A percentile compares a stretch with the other conserved stretches of the same genome.
These are phyloP conservation scores for Russula lepida DNA, from an alignment of 768 basidiomycete genomes.

Conservation along the genomic window DNA sequence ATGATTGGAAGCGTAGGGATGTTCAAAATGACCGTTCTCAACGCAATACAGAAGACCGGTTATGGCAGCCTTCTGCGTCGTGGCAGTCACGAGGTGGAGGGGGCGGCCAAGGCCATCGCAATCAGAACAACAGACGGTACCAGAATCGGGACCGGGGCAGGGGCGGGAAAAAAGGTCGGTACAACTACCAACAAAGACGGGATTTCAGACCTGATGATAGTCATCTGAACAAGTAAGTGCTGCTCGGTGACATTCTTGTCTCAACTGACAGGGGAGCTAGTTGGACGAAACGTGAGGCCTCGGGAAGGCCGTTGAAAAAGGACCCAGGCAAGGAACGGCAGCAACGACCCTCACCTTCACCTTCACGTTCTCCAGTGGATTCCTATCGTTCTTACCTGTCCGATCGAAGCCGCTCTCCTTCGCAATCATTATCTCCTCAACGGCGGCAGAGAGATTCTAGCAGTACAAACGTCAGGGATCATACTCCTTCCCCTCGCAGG, in stretches of 20 bases:
- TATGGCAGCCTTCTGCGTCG: constrained; percentile 65
- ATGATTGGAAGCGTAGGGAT: constrained; percentile 18
- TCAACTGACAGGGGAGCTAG: constrained; percentile 29
- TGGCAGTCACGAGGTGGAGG: constrained; percentile 41
- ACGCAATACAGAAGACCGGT: constrained; percentile 39
- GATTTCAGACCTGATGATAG: constrained; percentile 50
- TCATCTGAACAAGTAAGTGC: constrained; percentile 65
- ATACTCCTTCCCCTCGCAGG: constrained; percentile 41
- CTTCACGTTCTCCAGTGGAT: constrained; percentile 48
- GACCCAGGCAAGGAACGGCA: constrained; percentile 37
- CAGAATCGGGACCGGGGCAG: constrained; percentile 20
- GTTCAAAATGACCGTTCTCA: constrained; percentile 24
- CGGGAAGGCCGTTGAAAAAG: constrained; percentile 33
- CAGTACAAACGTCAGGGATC: constrained; percentile 36
- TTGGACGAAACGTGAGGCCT: constrained; percentile 56
- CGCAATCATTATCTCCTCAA: constrained; percentile 54
- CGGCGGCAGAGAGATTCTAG: constrained; percentile 46
- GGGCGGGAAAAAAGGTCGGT: constrained; percentile 24
- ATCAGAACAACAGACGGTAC: constrained; percentile 31
- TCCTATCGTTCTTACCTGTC: constrained; percentile 60
- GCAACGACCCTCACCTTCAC: constrained; percentile 40
- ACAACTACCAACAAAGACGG: constrained; percentile 31
- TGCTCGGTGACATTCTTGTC: neutral
- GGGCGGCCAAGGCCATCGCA: constrained; percentile 31
- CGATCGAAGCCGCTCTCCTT: constrained; percentile 56